These are phyloP conservation scores for Fonsecaea multimorphosa DNA, from an alignment of 2,329 filamentous ascomycete genomes.

Conservation along the genomic window DNA sequence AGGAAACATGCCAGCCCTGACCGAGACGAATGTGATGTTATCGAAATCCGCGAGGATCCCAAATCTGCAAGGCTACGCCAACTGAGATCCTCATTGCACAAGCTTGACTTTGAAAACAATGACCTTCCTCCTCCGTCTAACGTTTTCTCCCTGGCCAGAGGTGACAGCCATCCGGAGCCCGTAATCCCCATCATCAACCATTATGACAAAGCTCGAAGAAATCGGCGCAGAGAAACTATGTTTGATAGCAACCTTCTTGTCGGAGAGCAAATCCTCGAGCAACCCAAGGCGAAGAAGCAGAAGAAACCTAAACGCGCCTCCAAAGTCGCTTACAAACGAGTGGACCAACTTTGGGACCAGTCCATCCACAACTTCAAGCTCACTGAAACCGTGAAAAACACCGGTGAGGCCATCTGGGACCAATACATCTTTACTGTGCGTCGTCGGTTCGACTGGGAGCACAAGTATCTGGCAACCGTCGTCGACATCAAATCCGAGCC, in stretches of 20 bases:
- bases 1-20: slow-evolving; percentile 15
- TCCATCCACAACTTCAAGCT: slow-evolving; percentile 70
- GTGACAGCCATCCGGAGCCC: slow-evolving; percentile 7
- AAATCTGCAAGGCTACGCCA: slow-evolving; percentile 22
- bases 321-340: slow-evolving; percentile 70
- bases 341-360: slow-evolving; percentile 66
- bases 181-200: slow-evolving; percentile 1
- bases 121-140: slow-evolving; percentile 3
- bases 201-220: slow-evolving; percentile 9
- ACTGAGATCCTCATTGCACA: slow-evolving; percentile 18
- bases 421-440: slow-evolving; percentile 84
- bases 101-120: slow-evolving; percentile 19
- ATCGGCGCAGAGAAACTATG: neutral
- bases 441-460: slow-evolving; percentile 82
- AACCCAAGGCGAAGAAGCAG: slow-evolving; percentile 42
- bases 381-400: slow-evolving; percentile 68
- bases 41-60: slow-evolving; percentile 30
- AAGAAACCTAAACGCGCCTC: slow-evolving; percentile 52
- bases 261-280: slow-evolving; percentile 33
- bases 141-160: slow-evolving; percentile 1
- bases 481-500: slow-evolving; percentile 86
- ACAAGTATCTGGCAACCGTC: slow-evolving; percentile 74
- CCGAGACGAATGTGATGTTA: slow-evolving; percentile 18
- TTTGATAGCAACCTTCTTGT: slow-evolving; percentile 11
- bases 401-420: slow-evolving; percentile 71